Evolutionary conservation across 2,329 filamentous ascomycete genomes (phyloP).

Genomic region (Mariannaea elegans): DNA sequence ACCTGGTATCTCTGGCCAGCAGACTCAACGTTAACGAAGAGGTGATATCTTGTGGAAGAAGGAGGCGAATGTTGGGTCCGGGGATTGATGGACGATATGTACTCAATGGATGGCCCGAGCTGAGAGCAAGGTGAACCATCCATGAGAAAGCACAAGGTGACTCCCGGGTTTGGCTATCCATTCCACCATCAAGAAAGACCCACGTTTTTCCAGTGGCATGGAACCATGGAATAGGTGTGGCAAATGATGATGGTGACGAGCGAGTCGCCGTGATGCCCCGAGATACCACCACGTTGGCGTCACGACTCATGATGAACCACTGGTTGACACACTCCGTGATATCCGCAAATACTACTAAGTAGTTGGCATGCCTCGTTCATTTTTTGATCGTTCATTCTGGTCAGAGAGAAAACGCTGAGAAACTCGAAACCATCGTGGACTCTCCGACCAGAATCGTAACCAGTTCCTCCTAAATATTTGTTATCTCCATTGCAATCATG

Average conservation of each 20-base stretch:
- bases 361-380: conserved; percentile 1
- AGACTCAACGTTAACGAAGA: background rate
- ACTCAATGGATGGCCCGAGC: conserved; percentile 6
- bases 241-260: conserved; percentile 28
- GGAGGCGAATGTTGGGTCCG: conserved; percentile 12
- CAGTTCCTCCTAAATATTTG: conserved; percentile 2
- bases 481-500: conserved; percentile 47
- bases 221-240: conserved; percentile 19
- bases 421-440: conserved; percentile 9
- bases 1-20: background rate
- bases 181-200: conserved; percentile 22
- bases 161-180: background rate
- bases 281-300: conserved; percentile 32
- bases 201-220: conserved; percentile 25
- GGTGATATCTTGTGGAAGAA: background rate
- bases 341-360: conserved; percentile 15
- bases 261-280: conserved; percentile 20
- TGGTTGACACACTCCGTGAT: conserved; percentile 11
- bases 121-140: background rate
- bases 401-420: conserved; percentile 2
- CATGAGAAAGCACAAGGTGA: background rate
- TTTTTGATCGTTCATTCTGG: conserved; percentile 3
- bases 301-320: conserved; percentile 28
- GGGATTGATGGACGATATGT: conserved; percentile 22
- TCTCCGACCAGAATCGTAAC: conserved; percentile 4